phyloP scores from a whole-genome alignment of 768 basidiomycete species.

The Podaxis sp. region DNA sequence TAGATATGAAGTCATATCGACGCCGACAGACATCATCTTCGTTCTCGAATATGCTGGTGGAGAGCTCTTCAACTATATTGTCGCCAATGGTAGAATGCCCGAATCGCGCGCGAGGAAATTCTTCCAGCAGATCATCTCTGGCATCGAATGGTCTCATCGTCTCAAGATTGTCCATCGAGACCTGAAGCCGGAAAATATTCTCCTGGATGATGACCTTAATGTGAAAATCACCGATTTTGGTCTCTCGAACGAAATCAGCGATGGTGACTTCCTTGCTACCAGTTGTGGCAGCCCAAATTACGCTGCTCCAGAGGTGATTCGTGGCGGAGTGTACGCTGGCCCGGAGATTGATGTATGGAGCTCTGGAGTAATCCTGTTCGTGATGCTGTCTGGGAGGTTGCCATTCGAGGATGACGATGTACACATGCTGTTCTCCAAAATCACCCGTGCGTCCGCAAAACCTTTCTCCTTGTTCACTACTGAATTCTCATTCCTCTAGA shows the following conservation, averaged over 20 bases:
- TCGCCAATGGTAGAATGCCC: slow-evolving; percentile 87
- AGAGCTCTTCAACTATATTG: slow-evolving; percentile 98
- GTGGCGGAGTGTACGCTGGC: slow-evolving; percentile 92
- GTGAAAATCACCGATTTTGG: slow-evolving; percentile 99
- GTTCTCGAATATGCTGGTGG: slow-evolving; percentile 96
- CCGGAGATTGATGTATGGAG: slow-evolving; percentile 99
- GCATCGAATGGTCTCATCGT: slow-evolving; percentile 94
- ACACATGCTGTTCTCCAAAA: slow-evolving; percentile 89
- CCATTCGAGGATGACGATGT: slow-evolving; percentile 99
- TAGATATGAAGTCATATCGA: slow-evolving; percentile 89
- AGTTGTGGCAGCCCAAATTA: slow-evolving; percentile 99
- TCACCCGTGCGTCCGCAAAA: slow-evolving; percentile 60
- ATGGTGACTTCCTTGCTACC: slow-evolving; percentile 95
- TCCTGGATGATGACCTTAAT: slow-evolving; percentile 80
- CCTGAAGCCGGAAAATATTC: slow-evolving; percentile 95
- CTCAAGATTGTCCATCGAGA: slow-evolving; percentile 98
- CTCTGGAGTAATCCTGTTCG: slow-evolving; percentile 97
- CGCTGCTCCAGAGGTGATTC: slow-evolving; percentile 97
- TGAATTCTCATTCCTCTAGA: slow-evolving; percentile 40
- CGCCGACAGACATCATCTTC: slow-evolving; percentile 94
- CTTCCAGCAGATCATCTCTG: slow-evolving; percentile 98
- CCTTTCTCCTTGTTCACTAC: background rate
- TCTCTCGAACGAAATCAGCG: slow-evolving; percentile 91
- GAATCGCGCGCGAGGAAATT: slow-evolving; percentile 87
- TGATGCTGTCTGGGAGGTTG: slow-evolving; percentile 92